Evolutionary conservation across 1,284 basidiomycete genomes (phyloP), one percentile per base, ranked within the genome.

Genomic region (Cutaneotrichosporon sp.): DNA sequence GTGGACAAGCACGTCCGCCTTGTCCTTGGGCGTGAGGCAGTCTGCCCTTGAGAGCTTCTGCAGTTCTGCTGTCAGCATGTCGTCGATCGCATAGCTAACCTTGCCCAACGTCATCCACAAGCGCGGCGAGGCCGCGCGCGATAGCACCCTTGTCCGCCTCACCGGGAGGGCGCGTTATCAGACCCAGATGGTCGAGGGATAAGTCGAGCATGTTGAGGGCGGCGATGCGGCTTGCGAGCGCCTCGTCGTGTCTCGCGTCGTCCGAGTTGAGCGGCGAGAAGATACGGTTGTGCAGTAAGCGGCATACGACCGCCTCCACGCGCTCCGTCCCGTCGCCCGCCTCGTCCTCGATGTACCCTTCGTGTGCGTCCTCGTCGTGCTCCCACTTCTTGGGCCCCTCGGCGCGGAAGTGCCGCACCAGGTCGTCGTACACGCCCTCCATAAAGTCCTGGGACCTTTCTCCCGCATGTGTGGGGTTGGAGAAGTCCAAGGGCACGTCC

Each of bases 151-250:
- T 70, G 13, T 82, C 78, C 18, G 72, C 57, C 29, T 73, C 72
- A n/a, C 33, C 65, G 33, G 68, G 71, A 1, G 72, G 88, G 79
- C 72, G 90, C 80, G 82, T 79, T n/a, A 81, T 79, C 5, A 97
- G 84, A 6, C 94, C 95, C 1, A 98, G 85, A 77, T 97, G 92
- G 45, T 89, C 87, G 20, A 97, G 81, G 2, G 86, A 85, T 0
- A 98, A 81, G 72, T 97, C 94, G 0, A 97, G 82, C 82, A 93
- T 86, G 70, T 95, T 94, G 47, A 98, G 82, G 0, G 92, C 94
- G 11, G 91, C 91, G 24, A 97, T 88, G 4, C 93, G 86, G 68
- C 88, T 91, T 0, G 92, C 87, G 4, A 98, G 81, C 0, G 91
- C 89, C 70, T 92, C 91, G 71, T 97, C 92, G 71, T 94, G 92